Evolutionary conservation across 2,329 filamentous ascomycete genomes (phyloP).

Genomic region (Trichophyton verrucosum): DNA sequence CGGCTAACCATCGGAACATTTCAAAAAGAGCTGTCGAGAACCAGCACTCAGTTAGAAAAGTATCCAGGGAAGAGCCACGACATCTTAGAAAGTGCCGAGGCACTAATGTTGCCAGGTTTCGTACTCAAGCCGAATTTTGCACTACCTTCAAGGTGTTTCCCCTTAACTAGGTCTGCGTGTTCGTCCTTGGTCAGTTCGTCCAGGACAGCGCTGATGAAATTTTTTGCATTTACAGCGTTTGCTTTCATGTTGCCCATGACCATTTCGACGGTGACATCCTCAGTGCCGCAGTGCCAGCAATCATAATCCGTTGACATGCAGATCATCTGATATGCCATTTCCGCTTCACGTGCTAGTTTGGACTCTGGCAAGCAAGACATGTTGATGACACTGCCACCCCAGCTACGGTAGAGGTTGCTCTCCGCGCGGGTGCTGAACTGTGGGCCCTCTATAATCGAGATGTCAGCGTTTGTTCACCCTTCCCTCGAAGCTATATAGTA

Average conservation of each 20-base stretch:
- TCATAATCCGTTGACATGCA: slow-evolving; percentile 99
- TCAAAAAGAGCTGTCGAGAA: background rate
- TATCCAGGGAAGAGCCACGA: slow-evolving; percentile 82
- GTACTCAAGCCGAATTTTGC: slow-evolving; percentile 77
- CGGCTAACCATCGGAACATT: background rate
- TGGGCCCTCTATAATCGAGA: slow-evolving; percentile 61
- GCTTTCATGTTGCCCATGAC: slow-evolving; percentile 94
- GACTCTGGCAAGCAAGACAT: slow-evolving; percentile 94
- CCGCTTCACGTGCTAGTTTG: slow-evolving; percentile 90
- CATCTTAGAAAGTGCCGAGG: slow-evolving; percentile 65
- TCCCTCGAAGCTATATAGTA: background rate
- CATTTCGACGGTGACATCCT: slow-evolving; percentile 85
- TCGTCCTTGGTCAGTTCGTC: slow-evolving; percentile 72
- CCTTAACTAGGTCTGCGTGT: slow-evolving; percentile 60
- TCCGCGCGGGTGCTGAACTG: slow-evolving; percentile 96
- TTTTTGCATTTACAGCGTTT: slow-evolving; percentile 76
- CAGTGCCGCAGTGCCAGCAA: slow-evolving; percentile 71
- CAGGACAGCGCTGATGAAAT: slow-evolving; percentile 67
- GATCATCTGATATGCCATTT: slow-evolving; percentile 95
- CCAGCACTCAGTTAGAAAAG: slow-evolving; percentile 35
- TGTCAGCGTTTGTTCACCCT: background rate
- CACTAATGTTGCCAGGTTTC: slow-evolving; percentile 58
- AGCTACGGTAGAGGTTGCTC: slow-evolving; percentile 84
- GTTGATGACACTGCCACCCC: slow-evolving; percentile 93
- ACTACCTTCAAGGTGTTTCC: slow-evolving; percentile 67